These are phyloP conservation scores for Pyrenophora teres DNA, from an alignment of 2,329 filamentous ascomycete genomes.

Conservation along the genomic window DNA sequence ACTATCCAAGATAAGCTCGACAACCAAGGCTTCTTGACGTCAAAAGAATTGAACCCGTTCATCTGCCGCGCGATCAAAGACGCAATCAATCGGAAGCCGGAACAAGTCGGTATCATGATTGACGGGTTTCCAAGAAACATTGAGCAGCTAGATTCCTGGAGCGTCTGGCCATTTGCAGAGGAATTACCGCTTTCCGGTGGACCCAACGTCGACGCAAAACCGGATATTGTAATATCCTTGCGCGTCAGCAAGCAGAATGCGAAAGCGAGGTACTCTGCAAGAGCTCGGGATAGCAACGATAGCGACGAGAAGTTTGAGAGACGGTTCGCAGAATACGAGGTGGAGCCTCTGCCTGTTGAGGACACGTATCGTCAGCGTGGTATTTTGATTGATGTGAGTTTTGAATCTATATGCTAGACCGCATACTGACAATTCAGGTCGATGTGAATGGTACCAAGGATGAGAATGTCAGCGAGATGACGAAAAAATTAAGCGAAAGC, in stretches of 20 bases:
- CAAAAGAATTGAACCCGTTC: constrained; percentile 1
- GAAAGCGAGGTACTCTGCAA: constrained; percentile 2
- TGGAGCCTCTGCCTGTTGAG: constrained; percentile 1
- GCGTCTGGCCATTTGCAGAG: constrained; percentile 1
- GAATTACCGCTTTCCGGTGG: not conserved
- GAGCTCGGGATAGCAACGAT: constrained; percentile 4
- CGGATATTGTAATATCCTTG: constrained; percentile 3
- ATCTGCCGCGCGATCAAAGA: not conserved
- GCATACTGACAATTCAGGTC: not conserved
- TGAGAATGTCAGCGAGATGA: not conserved
- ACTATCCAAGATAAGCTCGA: constrained; percentile 6
- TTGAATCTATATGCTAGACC: not conserved
- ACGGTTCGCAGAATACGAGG: not conserved
- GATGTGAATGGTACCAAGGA: constrained; percentile 1
- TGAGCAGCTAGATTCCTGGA: constrained; percentile 4
- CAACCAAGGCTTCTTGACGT: constrained; percentile 3
- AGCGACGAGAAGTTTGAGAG: constrained; percentile 6
- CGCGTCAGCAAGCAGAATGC: constrained; percentile 4
- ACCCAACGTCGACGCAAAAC: not conserved
- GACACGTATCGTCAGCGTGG: constrained; percentile 1
- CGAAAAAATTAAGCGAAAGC: not conserved
- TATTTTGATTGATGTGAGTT: constrained; percentile 6
- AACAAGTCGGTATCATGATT: not conserved
- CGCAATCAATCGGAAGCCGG: not conserved
- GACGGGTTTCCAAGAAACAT: constrained; percentile 1